These are phyloP conservation scores for Penicillium odoratum DNA, from an alignment of 495 filamentous ascomycete species.

Conservation along the genomic window DNA sequence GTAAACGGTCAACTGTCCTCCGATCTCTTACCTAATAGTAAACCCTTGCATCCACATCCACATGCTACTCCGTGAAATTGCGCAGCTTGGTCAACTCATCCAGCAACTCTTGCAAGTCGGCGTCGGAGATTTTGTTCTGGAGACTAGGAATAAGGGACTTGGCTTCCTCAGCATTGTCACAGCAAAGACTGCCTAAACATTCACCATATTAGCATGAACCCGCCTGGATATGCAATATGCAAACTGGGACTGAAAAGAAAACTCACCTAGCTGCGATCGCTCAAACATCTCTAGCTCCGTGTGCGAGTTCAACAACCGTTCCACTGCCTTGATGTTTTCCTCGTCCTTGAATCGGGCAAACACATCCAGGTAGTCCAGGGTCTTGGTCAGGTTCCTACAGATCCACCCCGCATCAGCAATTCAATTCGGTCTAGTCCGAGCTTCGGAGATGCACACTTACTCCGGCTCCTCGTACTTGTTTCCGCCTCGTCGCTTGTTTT, in stretches of 20 bases:
- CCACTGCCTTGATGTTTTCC: conserved; percentile 90
- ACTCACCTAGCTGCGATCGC: conserved; percentile 83
- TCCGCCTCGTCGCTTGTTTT: conserved; percentile 53
- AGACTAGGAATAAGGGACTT: conserved; percentile 94
- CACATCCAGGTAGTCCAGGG: conserved; percentile 83
- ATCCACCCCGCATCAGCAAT: conserved; percentile 4
- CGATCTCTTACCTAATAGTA: conserved; percentile 7
- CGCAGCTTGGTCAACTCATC: conserved; percentile 85
- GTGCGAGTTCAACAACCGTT: conserved; percentile 72
- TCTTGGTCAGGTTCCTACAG: conserved; percentile 69
- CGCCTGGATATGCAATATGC: not conserved
- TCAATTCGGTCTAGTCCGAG: not conserved
- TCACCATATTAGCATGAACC: not conserved
- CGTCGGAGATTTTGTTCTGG: conserved; percentile 81
- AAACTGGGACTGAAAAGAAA: too few species aligned
- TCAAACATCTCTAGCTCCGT: conserved; percentile 87
- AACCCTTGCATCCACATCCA: not conserved
- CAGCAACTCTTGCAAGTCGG: conserved; percentile 80
- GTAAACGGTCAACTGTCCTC: conserved; percentile 5
- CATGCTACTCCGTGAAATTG: conserved; percentile 51
- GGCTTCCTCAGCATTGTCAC: conserved; percentile 89
- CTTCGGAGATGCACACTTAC: conserved; percentile 29
- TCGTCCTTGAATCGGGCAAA: conserved; percentile 94
- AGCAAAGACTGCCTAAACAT: conserved; percentile 76
- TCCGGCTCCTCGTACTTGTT: conserved; percentile 54